Conservation (phyloP, 345 rosid species). For the Schrenkiella parvula region DNA sequence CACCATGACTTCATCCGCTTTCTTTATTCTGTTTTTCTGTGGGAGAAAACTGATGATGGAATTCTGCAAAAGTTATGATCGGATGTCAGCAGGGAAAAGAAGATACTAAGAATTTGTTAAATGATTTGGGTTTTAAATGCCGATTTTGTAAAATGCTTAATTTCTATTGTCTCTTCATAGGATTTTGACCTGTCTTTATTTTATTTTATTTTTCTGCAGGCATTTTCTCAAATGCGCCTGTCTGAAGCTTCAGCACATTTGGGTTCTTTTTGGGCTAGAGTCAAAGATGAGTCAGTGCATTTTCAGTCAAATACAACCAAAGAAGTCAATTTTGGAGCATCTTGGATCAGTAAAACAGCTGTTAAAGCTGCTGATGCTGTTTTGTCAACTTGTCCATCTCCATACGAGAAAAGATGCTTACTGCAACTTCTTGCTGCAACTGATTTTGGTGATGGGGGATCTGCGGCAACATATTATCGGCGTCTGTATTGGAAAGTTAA, state of each 20-base stretch:
- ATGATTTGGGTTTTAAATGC: background rate
- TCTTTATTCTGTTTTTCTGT: background rate
- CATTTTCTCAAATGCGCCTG: slow-evolving; percentile 95
- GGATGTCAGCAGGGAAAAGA: background rate
- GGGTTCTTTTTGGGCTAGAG: slow-evolving; percentile 86
- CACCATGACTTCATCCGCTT: slow-evolving; percentile 3
- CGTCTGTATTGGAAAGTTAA: slow-evolving; percentile 90
- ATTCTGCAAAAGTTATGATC: slow-evolving; percentile 3
- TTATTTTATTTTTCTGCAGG: slow-evolving; percentile 43
- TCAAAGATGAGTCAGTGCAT: slow-evolving; percentile 69
- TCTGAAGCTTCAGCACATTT: slow-evolving; percentile 98
- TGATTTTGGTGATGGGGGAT: slow-evolving; percentile 96
- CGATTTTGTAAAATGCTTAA: slow-evolving; percentile 9
- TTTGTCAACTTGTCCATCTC: slow-evolving; percentile 86
- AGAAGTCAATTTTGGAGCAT: slow-evolving; percentile 60
- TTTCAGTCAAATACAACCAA: slow-evolving; percentile 52
- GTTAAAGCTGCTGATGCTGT: slow-evolving; percentile 89
- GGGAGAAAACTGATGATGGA: slow-evolving; percentile 10
- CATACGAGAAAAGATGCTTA: slow-evolving; percentile 94
- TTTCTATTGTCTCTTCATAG: background rate
- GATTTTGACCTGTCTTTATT: slow-evolving; percentile 3
- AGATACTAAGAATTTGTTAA: slow-evolving; percentile 6
- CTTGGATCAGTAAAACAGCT: slow-evolving; percentile 88
- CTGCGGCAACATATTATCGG: slow-evolving; percentile 65
- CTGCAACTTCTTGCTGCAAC: slow-evolving; percentile 85